phyloP scores from a whole-genome alignment of 345 rosid species.

The Gynandropsis gynandra region DNA sequence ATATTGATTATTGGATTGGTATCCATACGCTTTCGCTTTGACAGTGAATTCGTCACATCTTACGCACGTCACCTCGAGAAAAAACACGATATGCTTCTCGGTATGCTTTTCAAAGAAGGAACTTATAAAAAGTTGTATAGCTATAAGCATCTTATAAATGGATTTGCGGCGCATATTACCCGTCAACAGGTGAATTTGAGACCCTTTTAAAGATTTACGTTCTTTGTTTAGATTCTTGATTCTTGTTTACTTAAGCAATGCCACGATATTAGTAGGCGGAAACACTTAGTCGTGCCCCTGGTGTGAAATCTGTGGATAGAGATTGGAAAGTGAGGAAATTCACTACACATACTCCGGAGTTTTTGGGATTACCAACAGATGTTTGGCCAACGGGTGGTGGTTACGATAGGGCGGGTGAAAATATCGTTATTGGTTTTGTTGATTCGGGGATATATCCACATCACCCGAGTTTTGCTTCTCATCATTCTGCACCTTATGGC shows the following conservation, averaged over 20 bases:
- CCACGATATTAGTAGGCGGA: slow-evolving; percentile 79
- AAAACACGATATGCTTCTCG: slow-evolving; percentile 92
- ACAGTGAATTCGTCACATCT: slow-evolving; percentile 73
- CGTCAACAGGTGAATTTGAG: slow-evolving; percentile 74
- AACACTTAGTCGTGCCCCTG: slow-evolving; percentile 61
- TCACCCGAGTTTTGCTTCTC: slow-evolving; percentile 86
- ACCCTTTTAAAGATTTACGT: slow-evolving; percentile 4
- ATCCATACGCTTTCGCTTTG: slow-evolving; percentile 9
- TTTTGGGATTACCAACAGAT: slow-evolving; percentile 93
- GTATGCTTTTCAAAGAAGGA: slow-evolving; percentile 62
- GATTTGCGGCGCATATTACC: slow-evolving; percentile 79
- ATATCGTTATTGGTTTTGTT: slow-evolving; percentile 85
- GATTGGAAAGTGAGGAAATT: slow-evolving; percentile 97
- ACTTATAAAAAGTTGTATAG: slow-evolving; percentile 86
- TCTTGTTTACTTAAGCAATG: slow-evolving; percentile 34
- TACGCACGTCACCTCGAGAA: slow-evolving; percentile 82
- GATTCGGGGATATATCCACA: slow-evolving; percentile 93
- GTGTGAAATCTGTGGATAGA: slow-evolving; percentile 79
- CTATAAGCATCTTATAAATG: slow-evolving; percentile 91
- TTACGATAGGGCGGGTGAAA: slow-evolving; percentile 88
- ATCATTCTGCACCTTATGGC: slow-evolving; percentile 64
- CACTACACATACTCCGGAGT: slow-evolving; percentile 95
- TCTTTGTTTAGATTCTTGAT: slow-evolving; percentile 6
- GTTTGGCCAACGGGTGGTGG: slow-evolving; percentile 99
- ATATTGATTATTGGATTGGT: background rate